Evolutionary conservation across 2,329 filamentous ascomycete genomes (phyloP).

Genomic region (Daldinia sp.): DNA sequence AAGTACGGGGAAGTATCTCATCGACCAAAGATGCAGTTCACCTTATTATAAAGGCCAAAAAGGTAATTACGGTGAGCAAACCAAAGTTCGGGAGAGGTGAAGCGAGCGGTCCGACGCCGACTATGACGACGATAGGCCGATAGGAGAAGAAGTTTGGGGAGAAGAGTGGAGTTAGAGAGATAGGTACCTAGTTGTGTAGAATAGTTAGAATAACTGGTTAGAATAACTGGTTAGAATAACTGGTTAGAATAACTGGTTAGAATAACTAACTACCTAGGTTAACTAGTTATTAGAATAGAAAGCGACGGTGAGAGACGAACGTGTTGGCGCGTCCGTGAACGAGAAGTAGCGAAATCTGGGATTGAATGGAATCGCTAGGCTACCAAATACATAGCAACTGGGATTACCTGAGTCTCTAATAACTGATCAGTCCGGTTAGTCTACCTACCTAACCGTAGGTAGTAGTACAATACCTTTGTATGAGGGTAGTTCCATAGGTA

Average conservation of each 20-base stretch:
- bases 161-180: background rate
- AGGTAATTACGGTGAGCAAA: slow-evolving; percentile 1
- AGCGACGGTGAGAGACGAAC: slow-evolving; percentile 20
- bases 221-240: background rate
- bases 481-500: no score
- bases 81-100: background rate
- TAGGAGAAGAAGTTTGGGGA: background rate
- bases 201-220: background rate
- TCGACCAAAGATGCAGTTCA: slow-evolving; percentile 19
- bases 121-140: slow-evolving; percentile 1
- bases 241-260: background rate
- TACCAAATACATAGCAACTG: no score
- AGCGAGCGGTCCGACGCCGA: background rate
- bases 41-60: background rate
- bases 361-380: slow-evolving; percentile 33
- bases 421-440: no score
- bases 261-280: background rate
- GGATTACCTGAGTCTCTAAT: no score
- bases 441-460: no score
- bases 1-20: slow-evolving; percentile 32
- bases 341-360: slow-evolving; percentile 27
- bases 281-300: no score
- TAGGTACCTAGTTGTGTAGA: no score
- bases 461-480: no score
- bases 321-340: slow-evolving; percentile 23